Evolutionary conservation across 2,329 filamentous ascomycete species (phyloP), one percentile per base, ranked within the genome.

Genomic region (Nemania sp.): DNA sequence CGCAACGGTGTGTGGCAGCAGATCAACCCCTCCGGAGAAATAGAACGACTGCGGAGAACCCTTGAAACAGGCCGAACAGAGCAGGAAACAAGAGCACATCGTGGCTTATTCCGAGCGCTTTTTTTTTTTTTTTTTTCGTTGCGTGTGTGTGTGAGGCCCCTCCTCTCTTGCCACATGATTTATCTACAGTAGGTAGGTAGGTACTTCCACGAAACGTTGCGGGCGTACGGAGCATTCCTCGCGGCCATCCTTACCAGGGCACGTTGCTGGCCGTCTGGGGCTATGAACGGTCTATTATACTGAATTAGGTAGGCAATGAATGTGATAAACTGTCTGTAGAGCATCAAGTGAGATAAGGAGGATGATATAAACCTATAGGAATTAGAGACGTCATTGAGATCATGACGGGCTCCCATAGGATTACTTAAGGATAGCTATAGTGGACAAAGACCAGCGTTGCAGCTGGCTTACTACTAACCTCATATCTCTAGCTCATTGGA

Each of bases 171-270:
- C 58, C 67, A 66, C 63, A 66, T 62, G 53, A 32, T 60, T 60
- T 67, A 55, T 61, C n/a, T n/a, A n/a, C n/a, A n/a, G n/a, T n/a
- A n/a, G n/a, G n/a, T n/a, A n/a, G n/a, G n/a, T n/a, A n/a, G n/a
- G n/a, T n/a, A n/a, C n/a, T n/a, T 64, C 59, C 69, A 66, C 59
- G 68, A 67, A 67, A 71, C 71, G 68, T 71, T 64, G 69, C 73
- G 74, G 73, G 55, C 55, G 58, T 68, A 49, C 73, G 72, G 74
- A 66, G 56, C 41, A 57, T 65, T 56, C 15, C 56, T 47, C 18
- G 43, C 15, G 57, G 18, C 47, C 57, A 54, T 27, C 22, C 47
- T 53, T 26, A 27, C 43, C 43, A 47, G 38, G 58, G 53, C 57
- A 73, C 64, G 59, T 69, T 62, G 66, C 65, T 61, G 20, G 49